Evolutionary conservation across 768 basidiomycete species (phyloP), one percentile per base, ranked within the genome.

Genomic region (Auriscalpium vulgare): DNA sequence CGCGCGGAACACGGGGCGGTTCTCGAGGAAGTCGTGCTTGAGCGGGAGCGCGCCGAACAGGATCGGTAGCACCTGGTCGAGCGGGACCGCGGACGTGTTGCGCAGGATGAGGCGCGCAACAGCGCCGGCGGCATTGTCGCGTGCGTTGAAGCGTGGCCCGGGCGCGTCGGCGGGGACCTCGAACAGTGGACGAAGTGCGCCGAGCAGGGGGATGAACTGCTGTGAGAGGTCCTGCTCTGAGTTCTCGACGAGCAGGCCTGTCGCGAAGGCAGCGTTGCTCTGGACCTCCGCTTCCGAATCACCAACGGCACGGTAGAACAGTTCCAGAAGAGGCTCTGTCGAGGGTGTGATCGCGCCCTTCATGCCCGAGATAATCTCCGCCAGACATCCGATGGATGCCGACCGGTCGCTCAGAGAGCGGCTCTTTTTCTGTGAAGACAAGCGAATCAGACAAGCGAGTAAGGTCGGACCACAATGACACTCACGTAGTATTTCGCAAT

Each of bases 61-160:
- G 53, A 91, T 76, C 2, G 93, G 92, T 10, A 97, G 80, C 51
- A 97, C 92, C 70, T 92, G 87, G 51, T 93, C 90, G 40, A 97
- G 83, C 23, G 95, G 95, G 16, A 98, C 72, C 13, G 86, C 91
- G 11, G 74, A 67, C 4, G 79, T 72, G 70, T 93, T 94, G 67
- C 87, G 87, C 64, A 83, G 68, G 66, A 98, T 87, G 68, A 98
- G 78, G 14, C 97, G 86, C 5, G 84, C 84, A 52, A 98, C 89
- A 23, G 94, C 91, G 46, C 97, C 97, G 8, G 87, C 82, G n/a
- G 97, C 97, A 69, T 99, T 99, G 72, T 99, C 97, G 59, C 87
- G 87, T 17, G 94, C 94, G 67, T 94, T 95, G 59, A 91, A 71
- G 46, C 75, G 76, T 8, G 88, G 72, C 7, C 81, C 66, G n/a